Conservation (phyloP, 2,329 filamentous ascomycete genomes). For the Claviceps sp. region DNA sequence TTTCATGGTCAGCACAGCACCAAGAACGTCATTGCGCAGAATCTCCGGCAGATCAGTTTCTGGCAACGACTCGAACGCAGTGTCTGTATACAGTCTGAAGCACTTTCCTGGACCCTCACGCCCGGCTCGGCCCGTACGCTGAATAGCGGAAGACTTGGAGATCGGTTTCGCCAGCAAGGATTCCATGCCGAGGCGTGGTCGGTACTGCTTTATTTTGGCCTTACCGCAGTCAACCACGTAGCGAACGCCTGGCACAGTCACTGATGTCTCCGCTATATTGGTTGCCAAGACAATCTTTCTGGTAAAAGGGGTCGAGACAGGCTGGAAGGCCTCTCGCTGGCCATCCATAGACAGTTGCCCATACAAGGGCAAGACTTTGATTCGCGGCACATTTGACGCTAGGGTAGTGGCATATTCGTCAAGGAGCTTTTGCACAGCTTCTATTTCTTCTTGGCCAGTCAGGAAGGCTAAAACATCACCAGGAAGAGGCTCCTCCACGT, state of each 20-base stretch:
- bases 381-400: conserved; percentile 58
- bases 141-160: conserved; percentile 84
- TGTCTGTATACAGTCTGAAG: conserved; percentile 76
- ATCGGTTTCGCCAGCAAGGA: conserved; percentile 84
- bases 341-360: conserved; percentile 78
- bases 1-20: conserved; percentile 85
- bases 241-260: conserved; percentile 85
- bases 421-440: conserved; percentile 64
- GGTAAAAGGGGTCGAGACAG: conserved; percentile 55
- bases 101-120: conserved; percentile 86
- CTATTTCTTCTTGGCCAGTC: conserved; percentile 86
- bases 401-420: conserved; percentile 66
- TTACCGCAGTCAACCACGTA: conserved; percentile 91
- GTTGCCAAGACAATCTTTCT: conserved; percentile 86
- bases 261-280: conserved; percentile 97
- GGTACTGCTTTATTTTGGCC: conserved; percentile 86
- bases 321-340: conserved; percentile 76
- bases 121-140: conserved; percentile 81
- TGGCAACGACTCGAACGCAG: conserved; percentile 55
- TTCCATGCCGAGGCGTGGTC: conserved; percentile 72
- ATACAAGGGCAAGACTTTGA: conserved; percentile 67
- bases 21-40: conserved; percentile 73
- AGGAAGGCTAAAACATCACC: conserved; percentile 90
- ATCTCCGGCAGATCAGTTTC: conserved; percentile 79
- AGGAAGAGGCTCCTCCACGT: conserved; percentile 77